Evolutionary conservation across 2,329 filamentous ascomycete genomes (phyloP).

Genomic region (Alternaria sp.): DNA sequence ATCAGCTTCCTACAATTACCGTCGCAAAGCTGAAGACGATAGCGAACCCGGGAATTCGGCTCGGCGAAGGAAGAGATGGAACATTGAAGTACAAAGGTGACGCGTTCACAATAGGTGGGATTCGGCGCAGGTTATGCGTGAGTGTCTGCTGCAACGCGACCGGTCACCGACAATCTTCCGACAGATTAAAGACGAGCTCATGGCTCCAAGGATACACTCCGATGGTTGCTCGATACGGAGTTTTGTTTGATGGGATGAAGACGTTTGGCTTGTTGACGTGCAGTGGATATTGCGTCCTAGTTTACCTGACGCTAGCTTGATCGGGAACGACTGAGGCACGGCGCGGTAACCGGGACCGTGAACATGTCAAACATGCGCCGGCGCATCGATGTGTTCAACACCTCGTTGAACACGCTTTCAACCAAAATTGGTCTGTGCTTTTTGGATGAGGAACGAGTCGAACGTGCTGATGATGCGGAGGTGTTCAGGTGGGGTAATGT

Average conservation of each 20-base stretch:
- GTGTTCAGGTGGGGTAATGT: constrained; percentile 18
- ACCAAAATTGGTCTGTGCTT: neutral
- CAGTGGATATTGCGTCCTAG: neutral
- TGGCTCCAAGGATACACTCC: neutral
- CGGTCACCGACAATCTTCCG: neutral
- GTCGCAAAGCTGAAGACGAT: neutral
- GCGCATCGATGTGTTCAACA: neutral
- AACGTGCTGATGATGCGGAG: constrained; percentile 8
- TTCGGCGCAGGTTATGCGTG: neutral
- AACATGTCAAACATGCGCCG: neutral
- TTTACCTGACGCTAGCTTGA: neutral
- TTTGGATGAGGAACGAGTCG: constrained; percentile 13
- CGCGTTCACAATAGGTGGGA: neutral
- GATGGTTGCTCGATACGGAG: neutral
- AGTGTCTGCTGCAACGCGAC: neutral
- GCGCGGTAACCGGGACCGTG: neutral
- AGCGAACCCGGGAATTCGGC: neutral
- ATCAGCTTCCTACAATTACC: neutral
- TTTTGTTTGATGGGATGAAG: neutral
- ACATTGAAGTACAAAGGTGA: neutral
- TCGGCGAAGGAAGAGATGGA: neutral
- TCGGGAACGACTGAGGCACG: neutral
- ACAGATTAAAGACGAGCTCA: neutral
- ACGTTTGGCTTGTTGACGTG: neutral
- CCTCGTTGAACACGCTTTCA: neutral